A percentile compares a stretch with the other conserved stretches of the same genome.
These are phyloP conservation scores for Achaetomium macrosporum DNA, from an alignment of 2,329 filamentous ascomycete genomes.

Conservation along the genomic window DNA sequence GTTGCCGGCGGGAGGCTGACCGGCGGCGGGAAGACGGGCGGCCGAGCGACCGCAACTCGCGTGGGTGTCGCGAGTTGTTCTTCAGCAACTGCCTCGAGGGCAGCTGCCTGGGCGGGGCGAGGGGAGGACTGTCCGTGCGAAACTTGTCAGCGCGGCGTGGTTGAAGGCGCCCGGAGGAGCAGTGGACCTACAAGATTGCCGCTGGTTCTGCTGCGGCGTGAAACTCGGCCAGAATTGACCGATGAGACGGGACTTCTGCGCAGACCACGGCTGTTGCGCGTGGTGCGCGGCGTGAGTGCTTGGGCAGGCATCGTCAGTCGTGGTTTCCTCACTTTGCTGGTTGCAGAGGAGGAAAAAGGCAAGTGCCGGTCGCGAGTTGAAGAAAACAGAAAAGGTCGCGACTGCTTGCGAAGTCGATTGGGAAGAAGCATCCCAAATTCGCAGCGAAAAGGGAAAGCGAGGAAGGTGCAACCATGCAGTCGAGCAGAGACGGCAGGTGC, in stretches of 20 bases:
- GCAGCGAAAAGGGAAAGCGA: neutral
- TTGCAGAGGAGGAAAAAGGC: neutral
- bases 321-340: slow-evolving; percentile 4
- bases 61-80: slow-evolving; percentile 8
- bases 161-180: neutral
- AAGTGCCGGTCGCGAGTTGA: neutral
- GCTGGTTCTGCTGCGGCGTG: neutral
- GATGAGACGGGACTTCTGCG: slow-evolving; percentile 8
- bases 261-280: slow-evolving; percentile 23
- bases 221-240: slow-evolving; percentile 4
- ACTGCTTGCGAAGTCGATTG: neutral
- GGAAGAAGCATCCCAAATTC: neutral
- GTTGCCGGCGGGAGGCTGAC: slow-evolving; percentile 6
- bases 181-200: neutral
- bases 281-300: slow-evolving; percentile 21
- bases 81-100: slow-evolving; percentile 8
- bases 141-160: neutral
- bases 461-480: neutral
- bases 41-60: neutral
- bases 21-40: slow-evolving; percentile 12
- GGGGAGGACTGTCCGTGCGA: neutral
- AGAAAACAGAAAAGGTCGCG: neutral
- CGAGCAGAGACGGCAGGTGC: neutral
- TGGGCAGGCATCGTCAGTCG: slow-evolving; percentile 19
- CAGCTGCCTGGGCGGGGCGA: neutral